Evolutionary conservation across 2,329 filamentous ascomycete genomes (phyloP).

Genomic region (Fusarium poae): DNA sequence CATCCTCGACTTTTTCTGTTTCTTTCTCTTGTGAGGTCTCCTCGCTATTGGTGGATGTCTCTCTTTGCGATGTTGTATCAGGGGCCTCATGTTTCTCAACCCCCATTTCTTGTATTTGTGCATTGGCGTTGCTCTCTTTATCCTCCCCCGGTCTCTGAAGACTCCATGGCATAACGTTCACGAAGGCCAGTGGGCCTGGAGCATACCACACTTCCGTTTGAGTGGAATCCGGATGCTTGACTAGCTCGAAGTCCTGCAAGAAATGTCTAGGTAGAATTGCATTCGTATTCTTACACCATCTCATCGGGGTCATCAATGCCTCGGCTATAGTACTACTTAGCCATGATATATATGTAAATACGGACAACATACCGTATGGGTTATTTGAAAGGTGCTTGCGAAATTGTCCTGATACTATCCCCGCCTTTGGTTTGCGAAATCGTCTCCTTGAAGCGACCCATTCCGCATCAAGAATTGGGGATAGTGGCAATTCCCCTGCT

Average conservation of each 20-base stretch:
- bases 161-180: slow-evolving; percentile 41
- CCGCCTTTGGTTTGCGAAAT: slow-evolving; percentile 55
- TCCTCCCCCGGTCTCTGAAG: not conserved
- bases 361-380: slow-evolving; percentile 68
- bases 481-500: slow-evolving; percentile 63
- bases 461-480: slow-evolving; percentile 65
- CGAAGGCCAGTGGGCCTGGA: slow-evolving; percentile 59
- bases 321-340: slow-evolving; percentile 60
- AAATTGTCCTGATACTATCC: slow-evolving; percentile 59
- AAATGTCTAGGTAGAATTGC: slow-evolving; percentile 70
- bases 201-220: slow-evolving; percentile 67
- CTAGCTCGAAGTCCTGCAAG: slow-evolving; percentile 70
- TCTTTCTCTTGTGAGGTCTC: not conserved
- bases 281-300: slow-evolving; percentile 66
- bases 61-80: not conserved
- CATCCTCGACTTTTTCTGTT: not conserved
- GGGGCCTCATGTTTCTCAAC: not conserved
- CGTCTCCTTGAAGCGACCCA: slow-evolving; percentile 62
- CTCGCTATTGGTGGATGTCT: not conserved
- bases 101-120: not conserved
- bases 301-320: slow-evolving; percentile 71
- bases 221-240: slow-evolving; percentile 68
- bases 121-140: not conserved
- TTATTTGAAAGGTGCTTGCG: slow-evolving; percentile 72
- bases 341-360: not conserved